Evolutionary conservation across 768 basidiomycete species (phyloP).

Genomic region (Mycena pura): DNA sequence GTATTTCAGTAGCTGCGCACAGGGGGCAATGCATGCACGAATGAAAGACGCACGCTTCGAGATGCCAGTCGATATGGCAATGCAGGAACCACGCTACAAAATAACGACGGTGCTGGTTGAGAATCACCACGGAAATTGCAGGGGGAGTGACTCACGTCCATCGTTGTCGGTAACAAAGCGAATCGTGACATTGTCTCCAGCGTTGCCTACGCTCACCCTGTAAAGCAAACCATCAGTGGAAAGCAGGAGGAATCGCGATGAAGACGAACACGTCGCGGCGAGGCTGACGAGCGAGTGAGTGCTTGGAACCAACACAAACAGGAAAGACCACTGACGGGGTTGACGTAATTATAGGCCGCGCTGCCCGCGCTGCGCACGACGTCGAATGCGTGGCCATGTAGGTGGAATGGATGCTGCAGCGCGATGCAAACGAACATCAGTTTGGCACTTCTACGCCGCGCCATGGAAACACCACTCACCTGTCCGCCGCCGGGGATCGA

Average conservation of each 20-base stretch:
- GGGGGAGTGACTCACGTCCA: conserved; percentile 51
- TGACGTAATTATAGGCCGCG: conserved; percentile 46
- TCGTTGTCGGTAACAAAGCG: conserved; percentile 70
- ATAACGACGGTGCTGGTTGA: conserved; percentile 30
- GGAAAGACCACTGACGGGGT: conserved; percentile 48
- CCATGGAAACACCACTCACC: not conserved
- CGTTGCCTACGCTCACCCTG: conserved; percentile 24
- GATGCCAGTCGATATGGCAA: conserved; percentile 55
- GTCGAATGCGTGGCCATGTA: conserved; percentile 37
- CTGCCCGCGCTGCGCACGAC: conserved; percentile 51
- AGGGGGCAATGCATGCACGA: conserved; percentile 4
- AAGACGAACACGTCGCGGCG: conserved; percentile 4
- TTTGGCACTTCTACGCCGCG: not conserved
- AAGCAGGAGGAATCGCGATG: not conserved
- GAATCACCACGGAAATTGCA: not conserved
- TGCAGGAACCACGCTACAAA: conserved; percentile 31
- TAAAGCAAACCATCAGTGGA: not conserved
- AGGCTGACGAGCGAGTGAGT: not conserved
- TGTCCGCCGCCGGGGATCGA: not conserved
- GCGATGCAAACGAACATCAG: not conserved
- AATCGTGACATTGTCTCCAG: conserved; percentile 52
- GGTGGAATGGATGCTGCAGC: conserved; percentile 4
- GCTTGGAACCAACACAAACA: not conserved
- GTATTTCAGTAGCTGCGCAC: conserved; percentile 23
- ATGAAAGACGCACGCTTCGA: conserved; percentile 41